phyloP scores from a whole-genome alignment of 331 rosid species.

The Quercus phellos region DNA sequence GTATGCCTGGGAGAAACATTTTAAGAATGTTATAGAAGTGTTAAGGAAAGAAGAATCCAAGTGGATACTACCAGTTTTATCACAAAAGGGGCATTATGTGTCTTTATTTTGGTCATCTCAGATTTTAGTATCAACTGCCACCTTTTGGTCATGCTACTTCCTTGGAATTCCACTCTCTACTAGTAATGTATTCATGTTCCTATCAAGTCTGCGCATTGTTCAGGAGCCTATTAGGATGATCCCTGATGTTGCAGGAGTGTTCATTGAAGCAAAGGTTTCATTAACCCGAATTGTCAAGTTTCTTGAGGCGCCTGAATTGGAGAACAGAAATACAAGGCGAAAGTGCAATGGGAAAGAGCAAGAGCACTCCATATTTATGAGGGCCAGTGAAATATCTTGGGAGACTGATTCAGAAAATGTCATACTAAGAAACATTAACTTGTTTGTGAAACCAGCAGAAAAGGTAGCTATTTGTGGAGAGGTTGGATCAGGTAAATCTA shows the following conservation, averaged over 20 bases:
- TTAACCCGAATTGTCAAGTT: not conserved
- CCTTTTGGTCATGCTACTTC: constrained; percentile 1
- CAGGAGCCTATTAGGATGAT: not conserved
- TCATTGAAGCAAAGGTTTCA: not conserved
- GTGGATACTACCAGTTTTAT: not conserved
- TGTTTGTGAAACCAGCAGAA: not conserved
- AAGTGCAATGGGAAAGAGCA: not conserved
- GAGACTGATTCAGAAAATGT: not conserved
- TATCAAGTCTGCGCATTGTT: not conserved
- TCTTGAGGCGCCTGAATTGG: not conserved
- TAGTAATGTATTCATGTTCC: not conserved
- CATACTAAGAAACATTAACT: not conserved
- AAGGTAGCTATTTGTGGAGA: constrained; percentile 1
- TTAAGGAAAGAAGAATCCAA: not conserved
- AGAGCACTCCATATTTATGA: not conserved
- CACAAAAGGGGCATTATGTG: not conserved
- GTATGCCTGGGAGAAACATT: constrained; percentile 3
- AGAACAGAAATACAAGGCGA: not conserved
- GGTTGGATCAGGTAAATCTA: constrained; percentile 4
- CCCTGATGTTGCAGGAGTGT: constrained; percentile 5
- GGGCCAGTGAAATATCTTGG: not conserved
- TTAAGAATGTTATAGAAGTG: not conserved
- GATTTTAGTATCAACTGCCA: constrained; percentile 3
- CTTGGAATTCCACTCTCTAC: not conserved
- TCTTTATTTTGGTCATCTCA: not conserved